Conservation (phyloP, 805 yeast genomes). For the Yamadazyma sp. region DNA sequence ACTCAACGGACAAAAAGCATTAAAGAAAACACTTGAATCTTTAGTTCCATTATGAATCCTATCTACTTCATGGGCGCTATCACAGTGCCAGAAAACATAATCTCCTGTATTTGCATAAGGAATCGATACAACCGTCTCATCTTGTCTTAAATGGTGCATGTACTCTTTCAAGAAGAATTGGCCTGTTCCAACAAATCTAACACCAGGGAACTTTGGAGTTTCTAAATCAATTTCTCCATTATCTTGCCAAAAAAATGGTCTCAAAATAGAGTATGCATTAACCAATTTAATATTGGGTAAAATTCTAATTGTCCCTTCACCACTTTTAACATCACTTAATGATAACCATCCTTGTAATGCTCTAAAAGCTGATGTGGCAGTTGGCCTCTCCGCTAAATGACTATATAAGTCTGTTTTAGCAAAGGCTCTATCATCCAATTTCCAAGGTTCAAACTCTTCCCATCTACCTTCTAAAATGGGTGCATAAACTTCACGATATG, state of each 20-base stretch:
- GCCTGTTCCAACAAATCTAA: constrained; percentile 30
- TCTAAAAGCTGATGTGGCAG: constrained; percentile 26
- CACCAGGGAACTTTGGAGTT: constrained; percentile 36
- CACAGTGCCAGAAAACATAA: constrained; percentile 44
- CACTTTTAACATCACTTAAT: constrained; percentile 28
- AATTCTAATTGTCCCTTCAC: constrained; percentile 39
- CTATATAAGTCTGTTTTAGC: constrained; percentile 30
- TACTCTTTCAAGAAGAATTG: constrained; percentile 12
- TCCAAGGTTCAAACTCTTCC: constrained; percentile 41
- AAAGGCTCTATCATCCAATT: constrained; percentile 27
- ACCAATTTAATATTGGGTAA: constrained; percentile 34
- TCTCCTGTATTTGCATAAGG: constrained; percentile 43
- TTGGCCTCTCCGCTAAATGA: constrained; percentile 10
- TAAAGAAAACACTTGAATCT: constrained; percentile 39
- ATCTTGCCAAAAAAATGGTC: constrained; percentile 35
- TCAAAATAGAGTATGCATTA: constrained; percentile 36
- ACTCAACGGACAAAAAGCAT: constrained; percentile 33
- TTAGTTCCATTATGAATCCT: constrained; percentile 26
- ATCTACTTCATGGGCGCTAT: constrained; percentile 41
- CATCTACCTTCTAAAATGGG: constrained; percentile 35
- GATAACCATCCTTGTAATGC: constrained; percentile 46
- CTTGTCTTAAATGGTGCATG: constrained; percentile 36
- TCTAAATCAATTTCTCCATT: constrained; percentile 26
- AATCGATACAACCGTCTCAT: constrained; percentile 27
- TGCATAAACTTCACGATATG: constrained; percentile 29